These are phyloP conservation scores for Phytophthora capsici DNA, from an alignment of 352 stramenopile genomes.

Conservation along the genomic window DNA sequence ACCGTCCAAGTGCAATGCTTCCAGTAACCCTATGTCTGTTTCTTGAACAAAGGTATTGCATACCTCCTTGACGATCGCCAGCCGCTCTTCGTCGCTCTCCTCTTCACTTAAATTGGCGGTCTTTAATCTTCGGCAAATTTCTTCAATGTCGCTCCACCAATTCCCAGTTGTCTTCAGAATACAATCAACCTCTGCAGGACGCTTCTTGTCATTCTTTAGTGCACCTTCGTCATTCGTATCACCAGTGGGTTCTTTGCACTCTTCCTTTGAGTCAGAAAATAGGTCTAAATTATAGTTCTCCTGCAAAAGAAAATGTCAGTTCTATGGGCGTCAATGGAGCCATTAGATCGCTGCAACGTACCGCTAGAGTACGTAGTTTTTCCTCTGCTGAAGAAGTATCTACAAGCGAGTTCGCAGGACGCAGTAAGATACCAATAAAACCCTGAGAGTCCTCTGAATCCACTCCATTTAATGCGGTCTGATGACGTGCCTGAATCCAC, in stretches of 20 bases:
- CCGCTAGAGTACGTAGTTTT: constrained; percentile 55
- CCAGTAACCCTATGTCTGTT: constrained; percentile 30
- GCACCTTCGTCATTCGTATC: constrained; percentile 1
- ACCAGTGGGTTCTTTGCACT: background rate
- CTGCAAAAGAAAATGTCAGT: constrained; percentile 22
- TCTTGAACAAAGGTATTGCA: constrained; percentile 54
- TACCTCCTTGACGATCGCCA: constrained; percentile 47
- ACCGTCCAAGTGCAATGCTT: constrained; percentile 51
- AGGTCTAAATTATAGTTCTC: constrained; percentile 23
- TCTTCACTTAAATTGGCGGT: constrained; percentile 28
- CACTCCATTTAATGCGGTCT: constrained; percentile 5
- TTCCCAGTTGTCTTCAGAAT: constrained; percentile 60
- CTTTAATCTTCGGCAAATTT: constrained; percentile 47
- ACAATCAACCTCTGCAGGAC: constrained; percentile 29
- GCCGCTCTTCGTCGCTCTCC: constrained; percentile 35
- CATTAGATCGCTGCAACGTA: constrained; percentile 8
- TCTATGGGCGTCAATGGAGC: background rate
- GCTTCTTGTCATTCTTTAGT: background rate
- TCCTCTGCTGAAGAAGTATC: constrained; percentile 53
- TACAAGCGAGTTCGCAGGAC: constrained; percentile 51
- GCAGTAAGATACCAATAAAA: constrained; percentile 73
- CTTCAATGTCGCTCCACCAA: constrained; percentile 73
- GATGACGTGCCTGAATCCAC: constrained; percentile 45
- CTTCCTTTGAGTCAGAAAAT: constrained; percentile 3
- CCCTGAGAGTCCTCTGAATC: constrained; percentile 22